These are phyloP conservation scores for Aeminium ludgeri DNA, from an alignment of 495 filamentous ascomycete genomes.

Conservation along the genomic window DNA sequence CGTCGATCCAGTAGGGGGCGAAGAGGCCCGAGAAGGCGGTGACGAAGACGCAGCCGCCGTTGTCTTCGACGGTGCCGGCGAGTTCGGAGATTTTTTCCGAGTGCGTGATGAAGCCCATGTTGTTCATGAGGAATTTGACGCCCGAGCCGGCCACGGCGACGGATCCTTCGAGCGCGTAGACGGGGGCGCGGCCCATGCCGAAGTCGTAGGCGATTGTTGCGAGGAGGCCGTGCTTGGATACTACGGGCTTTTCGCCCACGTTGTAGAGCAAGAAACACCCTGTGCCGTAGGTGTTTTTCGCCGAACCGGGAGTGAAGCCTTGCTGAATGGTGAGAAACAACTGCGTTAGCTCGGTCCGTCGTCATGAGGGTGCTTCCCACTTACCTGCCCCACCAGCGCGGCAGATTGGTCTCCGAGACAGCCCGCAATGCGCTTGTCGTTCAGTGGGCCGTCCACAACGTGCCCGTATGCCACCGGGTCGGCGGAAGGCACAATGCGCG, in stretches of 20 bases:
- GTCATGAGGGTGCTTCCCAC: too few relatives aligned
- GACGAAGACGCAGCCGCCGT: constrained; percentile 82
- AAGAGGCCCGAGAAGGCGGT: constrained; percentile 93
- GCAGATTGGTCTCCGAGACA: constrained; percentile 88
- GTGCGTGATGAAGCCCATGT: constrained; percentile 64
- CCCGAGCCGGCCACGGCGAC: constrained; percentile 83
- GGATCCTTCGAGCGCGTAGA: constrained; percentile 84
- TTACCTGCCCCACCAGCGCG: constrained; percentile 64
- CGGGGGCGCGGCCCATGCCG: constrained; percentile 43
- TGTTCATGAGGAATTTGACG: constrained; percentile 77
- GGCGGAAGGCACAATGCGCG: constrained; percentile 75
- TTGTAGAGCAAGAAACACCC: constrained; percentile 94
- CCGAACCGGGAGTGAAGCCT: constrained; percentile 68
- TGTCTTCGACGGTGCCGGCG: constrained; percentile 69
- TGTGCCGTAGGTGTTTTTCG: constrained; percentile 95
- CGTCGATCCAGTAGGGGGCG: constrained; percentile 97
- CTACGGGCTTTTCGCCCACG: constrained; percentile 75
- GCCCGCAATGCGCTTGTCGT: constrained; percentile 66
- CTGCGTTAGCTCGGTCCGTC: too few relatives aligned
- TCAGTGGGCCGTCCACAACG: constrained; percentile 47
- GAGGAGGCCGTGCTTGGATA: constrained; percentile 76
- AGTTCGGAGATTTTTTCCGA: constrained; percentile 69
- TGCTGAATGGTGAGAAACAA: constrained; percentile 24
- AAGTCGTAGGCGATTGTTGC: constrained; percentile 82
- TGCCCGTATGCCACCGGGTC: constrained; percentile 58